Percentiles rank a stretch among this genome's conserved stretches.
Conservation (phyloP, 305 asterid genomes). For the Withania somnifera region DNA sequence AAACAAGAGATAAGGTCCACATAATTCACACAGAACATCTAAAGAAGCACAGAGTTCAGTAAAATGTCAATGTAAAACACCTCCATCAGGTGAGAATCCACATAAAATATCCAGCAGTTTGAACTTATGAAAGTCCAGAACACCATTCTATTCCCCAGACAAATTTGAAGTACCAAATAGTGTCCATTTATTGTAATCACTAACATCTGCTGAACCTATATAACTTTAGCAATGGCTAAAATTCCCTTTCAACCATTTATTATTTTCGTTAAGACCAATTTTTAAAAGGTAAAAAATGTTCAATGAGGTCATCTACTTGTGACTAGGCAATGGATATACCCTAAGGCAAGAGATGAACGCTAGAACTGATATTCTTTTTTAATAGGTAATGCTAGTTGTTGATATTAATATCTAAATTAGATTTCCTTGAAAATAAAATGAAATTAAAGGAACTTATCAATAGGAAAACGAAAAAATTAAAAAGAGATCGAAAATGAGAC, state of each 20-base stretch:
- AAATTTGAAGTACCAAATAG: not conserved
- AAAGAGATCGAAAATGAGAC: not conserved
- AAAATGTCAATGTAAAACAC: not conserved
- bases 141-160: not conserved
- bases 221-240: not conserved
- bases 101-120: not conserved
- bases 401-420: not conserved
- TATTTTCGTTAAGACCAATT: not conserved
- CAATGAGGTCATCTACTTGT: not conserved
- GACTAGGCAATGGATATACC: not conserved
- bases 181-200: not conserved
- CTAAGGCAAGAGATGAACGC: not conserved
- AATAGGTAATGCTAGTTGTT: not conserved
- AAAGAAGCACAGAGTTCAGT: not conserved
- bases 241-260: not conserved
- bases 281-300: not conserved
- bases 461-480: not conserved
- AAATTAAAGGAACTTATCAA: not conserved
- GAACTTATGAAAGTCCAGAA: not conserved
- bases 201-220: not conserved
- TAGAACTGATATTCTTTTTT: not conserved
- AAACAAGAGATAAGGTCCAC: not conserved
- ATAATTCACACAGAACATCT: not conserved
- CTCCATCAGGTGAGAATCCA: not conserved
- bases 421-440: not conserved